These are phyloP conservation scores for Theileria parva DNA, from an alignment of 169 alveolate species.

Conservation along the genomic window DNA sequence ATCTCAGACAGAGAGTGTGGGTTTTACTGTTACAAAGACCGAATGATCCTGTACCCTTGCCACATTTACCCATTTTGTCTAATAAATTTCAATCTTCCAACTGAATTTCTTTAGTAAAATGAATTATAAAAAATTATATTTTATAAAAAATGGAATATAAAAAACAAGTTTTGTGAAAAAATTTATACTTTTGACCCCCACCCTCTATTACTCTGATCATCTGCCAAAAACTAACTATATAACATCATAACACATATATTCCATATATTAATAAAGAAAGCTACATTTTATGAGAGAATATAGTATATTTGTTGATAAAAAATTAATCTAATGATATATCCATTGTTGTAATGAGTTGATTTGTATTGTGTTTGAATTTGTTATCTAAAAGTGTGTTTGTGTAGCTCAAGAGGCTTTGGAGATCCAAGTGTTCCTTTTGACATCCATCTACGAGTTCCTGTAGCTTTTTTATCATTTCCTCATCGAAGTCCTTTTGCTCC, in stretches of 20 bases:
- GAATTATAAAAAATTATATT: too few relatives aligned
- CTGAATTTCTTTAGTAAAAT: too few relatives aligned
- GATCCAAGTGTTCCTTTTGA: slow-evolving; percentile 38
- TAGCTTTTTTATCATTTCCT: slow-evolving; percentile 40
- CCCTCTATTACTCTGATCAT: background rate
- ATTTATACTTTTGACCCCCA: background rate
- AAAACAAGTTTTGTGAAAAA: background rate
- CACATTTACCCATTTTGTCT: slow-evolving; percentile 87
- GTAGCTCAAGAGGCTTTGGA: slow-evolving; percentile 62
- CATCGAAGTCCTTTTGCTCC: slow-evolving; percentile 31
- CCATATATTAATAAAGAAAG: too few relatives aligned
- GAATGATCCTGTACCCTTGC: slow-evolving; percentile 96
- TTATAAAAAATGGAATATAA: too few relatives aligned
- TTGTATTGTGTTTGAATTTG: slow-evolving; percentile 23
- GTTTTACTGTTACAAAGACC: slow-evolving; percentile 96
- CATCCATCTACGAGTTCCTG: slow-evolving; percentile 46
- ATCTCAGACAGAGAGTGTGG: slow-evolving; percentile 94
- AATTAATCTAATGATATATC: slow-evolving; percentile 18
- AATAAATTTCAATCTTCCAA: too few relatives aligned
- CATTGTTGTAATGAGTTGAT: slow-evolving; percentile 34
- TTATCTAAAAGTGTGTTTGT: slow-evolving; percentile 43
- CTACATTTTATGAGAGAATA: background rate
- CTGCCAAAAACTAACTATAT: too few relatives aligned
- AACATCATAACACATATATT: too few relatives aligned
- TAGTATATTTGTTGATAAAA: background rate